A percentile compares a stretch with the other conserved stretches of the same genome.
Conservation (phyloP, 306 rosid species). For the Canavalia ensiformis region DNA sequence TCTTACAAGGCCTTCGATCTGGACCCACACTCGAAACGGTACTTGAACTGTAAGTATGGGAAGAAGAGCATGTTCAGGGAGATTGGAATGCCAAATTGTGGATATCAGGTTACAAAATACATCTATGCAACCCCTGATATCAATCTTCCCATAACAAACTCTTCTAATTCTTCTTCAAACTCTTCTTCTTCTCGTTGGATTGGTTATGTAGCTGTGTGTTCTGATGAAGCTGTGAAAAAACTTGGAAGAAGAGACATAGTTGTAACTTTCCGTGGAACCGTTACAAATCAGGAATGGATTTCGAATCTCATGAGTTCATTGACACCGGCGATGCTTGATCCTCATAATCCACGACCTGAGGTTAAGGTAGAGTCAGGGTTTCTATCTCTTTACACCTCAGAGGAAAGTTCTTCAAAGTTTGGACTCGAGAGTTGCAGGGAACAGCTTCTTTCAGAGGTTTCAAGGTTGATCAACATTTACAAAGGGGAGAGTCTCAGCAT, state of each 20-base stretch:
- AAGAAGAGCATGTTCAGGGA: conserved; percentile 70
- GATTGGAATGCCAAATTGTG: conserved; percentile 70
- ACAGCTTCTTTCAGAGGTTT: conserved; percentile 84
- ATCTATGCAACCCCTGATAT: conserved; percentile 87
- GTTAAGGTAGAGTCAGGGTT: conserved; percentile 91
- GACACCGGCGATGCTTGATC: conserved; percentile 82
- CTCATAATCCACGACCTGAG: conserved; percentile 60
- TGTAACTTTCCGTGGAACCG: conserved; percentile 82
- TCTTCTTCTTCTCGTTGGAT: conserved; percentile 77
- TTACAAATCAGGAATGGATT: conserved; percentile 78
- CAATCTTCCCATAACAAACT: conserved; percentile 58
- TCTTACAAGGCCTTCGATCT: conserved; percentile 91
- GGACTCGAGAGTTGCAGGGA: conserved; percentile 84
- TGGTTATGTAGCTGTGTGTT: conserved; percentile 76
- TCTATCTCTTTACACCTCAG: conserved; percentile 77
- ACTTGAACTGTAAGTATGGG: conserved; percentile 83
- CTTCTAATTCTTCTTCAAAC: conserved; percentile 40
- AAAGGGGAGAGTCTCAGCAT: conserved; percentile 71
- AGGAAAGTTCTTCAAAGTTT: conserved; percentile 66
- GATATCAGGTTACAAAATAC: conserved; percentile 83
- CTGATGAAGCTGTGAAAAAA: conserved; percentile 54
- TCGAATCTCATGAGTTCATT: conserved; percentile 85
- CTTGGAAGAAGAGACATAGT: conserved; percentile 84
- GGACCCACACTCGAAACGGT: conserved; percentile 74
- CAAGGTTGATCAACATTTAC: conserved; percentile 64